Conservation (phyloP, 2,329 filamentous ascomycete genomes). For the Hymenotorrendiella dingleyae region DNA sequence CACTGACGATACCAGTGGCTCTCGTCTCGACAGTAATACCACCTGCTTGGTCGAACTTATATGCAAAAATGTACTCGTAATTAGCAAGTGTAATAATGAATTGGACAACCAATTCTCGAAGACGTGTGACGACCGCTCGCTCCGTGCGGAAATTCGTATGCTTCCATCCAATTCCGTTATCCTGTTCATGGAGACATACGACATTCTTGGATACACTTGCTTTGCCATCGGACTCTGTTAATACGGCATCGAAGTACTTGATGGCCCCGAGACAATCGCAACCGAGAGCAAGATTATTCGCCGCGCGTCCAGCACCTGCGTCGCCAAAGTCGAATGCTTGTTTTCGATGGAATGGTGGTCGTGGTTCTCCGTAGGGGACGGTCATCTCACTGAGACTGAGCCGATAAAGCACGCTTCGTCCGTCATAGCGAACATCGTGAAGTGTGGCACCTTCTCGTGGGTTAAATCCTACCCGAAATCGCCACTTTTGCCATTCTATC, state of each 20-base stretch:
- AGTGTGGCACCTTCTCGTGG: conserved; percentile 60
- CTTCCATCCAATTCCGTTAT: conserved; percentile 61
- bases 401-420: conserved; percentile 59
- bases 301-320: conserved; percentile 58
- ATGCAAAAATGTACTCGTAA: conserved; percentile 69
- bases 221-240: not conserved
- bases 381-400: conserved; percentile 59
- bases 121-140: conserved; percentile 56
- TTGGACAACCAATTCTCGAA: conserved; percentile 60
- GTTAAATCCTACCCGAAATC: conserved; percentile 55
- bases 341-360: conserved; percentile 63
- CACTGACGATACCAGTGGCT: conserved; percentile 62
- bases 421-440: conserved; percentile 59
- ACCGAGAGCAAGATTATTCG: conserved; percentile 63
- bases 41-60: conserved; percentile 65
- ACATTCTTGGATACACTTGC: conserved; percentile 44
- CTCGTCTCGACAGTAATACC: conserved; percentile 62
- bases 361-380: conserved; percentile 56
- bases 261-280: conserved; percentile 68
- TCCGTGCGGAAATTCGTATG: conserved; percentile 64
- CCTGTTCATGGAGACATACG: conserved; percentile 65
- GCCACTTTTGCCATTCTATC: conserved; percentile 63
- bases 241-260: conserved; percentile 32
- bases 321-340: conserved; percentile 66
- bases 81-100: conserved; percentile 66